phyloP scores from a whole-genome alignment of 106 monocot genomes.

The Acorus calamus region DNA sequence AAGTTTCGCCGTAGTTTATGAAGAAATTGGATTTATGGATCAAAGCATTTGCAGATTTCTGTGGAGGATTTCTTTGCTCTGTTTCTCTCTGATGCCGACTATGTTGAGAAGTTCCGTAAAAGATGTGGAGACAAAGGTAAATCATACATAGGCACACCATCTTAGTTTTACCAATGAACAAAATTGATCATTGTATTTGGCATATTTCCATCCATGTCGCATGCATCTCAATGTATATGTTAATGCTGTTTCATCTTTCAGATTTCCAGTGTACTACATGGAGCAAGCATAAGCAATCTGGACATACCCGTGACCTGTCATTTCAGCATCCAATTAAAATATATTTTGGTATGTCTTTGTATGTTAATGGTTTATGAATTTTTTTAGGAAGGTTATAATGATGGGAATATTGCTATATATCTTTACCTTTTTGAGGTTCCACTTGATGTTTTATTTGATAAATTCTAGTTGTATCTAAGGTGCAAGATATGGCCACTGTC shows the following conservation, averaged over 20 bases:
- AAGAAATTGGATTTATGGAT: slow-evolving; percentile 8
- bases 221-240: too few species aligned
- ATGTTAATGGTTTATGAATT: background rate
- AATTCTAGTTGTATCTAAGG: slow-evolving; percentile 36
- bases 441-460: slow-evolving; percentile 7
- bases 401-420: too few species aligned
- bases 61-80: slow-evolving; percentile 61
- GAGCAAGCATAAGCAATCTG: slow-evolving; percentile 47
- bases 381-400: background rate
- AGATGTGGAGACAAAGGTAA: slow-evolving; percentile 86
- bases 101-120: slow-evolving; percentile 48
- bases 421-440: background rate
- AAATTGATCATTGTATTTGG: too few species aligned
- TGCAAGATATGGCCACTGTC: slow-evolving; percentile 78
- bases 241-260: slow-evolving; percentile 11
- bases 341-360: slow-evolving; percentile 49
- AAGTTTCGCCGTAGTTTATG: background rate
- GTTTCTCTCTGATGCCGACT: slow-evolving; percentile 68
- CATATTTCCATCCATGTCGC: too few species aligned
- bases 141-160: background rate
- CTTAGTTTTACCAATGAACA: too few species aligned
- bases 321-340: slow-evolving; percentile 90
- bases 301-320: slow-evolving; percentile 59
- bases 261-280: slow-evolving; percentile 63
- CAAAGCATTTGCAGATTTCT: slow-evolving; percentile 22